Evolutionary conservation across 2,329 filamentous ascomycete genomes (phyloP).

Genomic region (Clarireedia monteithiana): DNA sequence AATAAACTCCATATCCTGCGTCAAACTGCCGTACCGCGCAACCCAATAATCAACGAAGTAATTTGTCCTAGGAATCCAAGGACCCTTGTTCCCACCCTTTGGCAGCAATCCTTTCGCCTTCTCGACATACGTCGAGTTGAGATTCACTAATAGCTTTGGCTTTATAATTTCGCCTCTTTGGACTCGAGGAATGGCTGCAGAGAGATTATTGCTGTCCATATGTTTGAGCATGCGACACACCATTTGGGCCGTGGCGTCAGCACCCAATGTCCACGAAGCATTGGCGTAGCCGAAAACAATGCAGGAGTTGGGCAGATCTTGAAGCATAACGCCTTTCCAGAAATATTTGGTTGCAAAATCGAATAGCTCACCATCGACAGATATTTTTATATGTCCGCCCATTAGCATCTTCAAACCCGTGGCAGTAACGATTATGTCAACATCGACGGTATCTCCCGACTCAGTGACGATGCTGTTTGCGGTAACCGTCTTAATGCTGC

Average conservation of each 20-base stretch:
- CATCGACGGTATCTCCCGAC: slow-evolving; percentile 35
- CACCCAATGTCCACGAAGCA: slow-evolving; percentile 59
- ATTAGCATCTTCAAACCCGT: slow-evolving; percentile 57
- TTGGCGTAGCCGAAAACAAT: slow-evolving; percentile 59
- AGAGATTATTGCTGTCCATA: slow-evolving; percentile 17
- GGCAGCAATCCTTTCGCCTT: slow-evolving; percentile 21
- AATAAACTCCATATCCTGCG: slow-evolving; percentile 19
- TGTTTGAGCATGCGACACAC: slow-evolving; percentile 26
- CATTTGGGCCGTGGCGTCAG: slow-evolving; percentile 34
- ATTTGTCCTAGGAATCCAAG: slow-evolving; percentile 24
- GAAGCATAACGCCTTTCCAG: slow-evolving; percentile 60
- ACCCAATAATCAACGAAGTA: slow-evolving; percentile 28
- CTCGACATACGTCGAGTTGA: slow-evolving; percentile 24
- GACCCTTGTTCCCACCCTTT: slow-evolving; percentile 18
- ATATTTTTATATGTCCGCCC: slow-evolving; percentile 43
- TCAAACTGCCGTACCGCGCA: slow-evolving; percentile 22
- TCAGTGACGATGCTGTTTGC: slow-evolving; percentile 35
- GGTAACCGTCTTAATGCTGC: slow-evolving; percentile 43
- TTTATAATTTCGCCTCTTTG: slow-evolving; percentile 10
- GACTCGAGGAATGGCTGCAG: slow-evolving; percentile 16
- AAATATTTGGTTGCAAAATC: slow-evolving; percentile 43
- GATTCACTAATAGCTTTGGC: slow-evolving; percentile 14
- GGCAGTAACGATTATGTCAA: slow-evolving; percentile 63
- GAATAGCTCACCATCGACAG: slow-evolving; percentile 45
- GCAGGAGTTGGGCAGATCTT: slow-evolving; percentile 56